Conservation (phyloP, 2,329 filamentous ascomycete species). For the Neopestalotiopsis sp. region DNA sequence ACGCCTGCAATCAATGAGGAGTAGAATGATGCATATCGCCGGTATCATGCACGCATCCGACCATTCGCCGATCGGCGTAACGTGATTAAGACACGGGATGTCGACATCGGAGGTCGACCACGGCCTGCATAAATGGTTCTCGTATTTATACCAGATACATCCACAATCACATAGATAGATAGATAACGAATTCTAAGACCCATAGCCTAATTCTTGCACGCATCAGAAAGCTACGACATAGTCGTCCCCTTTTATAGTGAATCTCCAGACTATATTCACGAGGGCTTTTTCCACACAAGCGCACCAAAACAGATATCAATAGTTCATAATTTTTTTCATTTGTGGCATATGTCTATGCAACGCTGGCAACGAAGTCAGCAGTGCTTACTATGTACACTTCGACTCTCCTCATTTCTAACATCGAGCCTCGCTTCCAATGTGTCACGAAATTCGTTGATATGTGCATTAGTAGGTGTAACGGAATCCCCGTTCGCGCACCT, state of each 20-base stretch:
- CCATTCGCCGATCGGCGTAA: conserved; percentile 12
- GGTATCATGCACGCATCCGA: conserved; percentile 4
- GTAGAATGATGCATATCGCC: not conserved
- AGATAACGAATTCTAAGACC: no score
- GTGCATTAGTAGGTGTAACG: conserved; percentile 20
- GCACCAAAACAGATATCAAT: not conserved
- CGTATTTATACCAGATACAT: not conserved
- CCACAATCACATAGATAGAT: not conserved
- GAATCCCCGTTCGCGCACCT: conserved; percentile 20
- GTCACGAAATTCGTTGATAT: not conserved
- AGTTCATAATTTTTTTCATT: not conserved
- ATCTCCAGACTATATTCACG: no score
- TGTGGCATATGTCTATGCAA: not conserved
- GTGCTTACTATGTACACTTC: not conserved
- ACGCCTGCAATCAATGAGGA: not conserved
- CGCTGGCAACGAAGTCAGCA: not conserved
- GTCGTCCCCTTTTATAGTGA: no score
- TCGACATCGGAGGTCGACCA: not conserved
- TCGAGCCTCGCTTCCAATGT: not conserved
- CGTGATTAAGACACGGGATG: conserved; percentile 5
- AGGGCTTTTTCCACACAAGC: not conserved
- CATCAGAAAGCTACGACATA: no score
- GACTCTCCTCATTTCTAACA: not conserved
- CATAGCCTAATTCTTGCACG: no score
- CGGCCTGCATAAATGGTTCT: not conserved